Conservation (phyloP, 768 basidiomycete species). For the Gloeopeniophorella convolvens region DNA sequence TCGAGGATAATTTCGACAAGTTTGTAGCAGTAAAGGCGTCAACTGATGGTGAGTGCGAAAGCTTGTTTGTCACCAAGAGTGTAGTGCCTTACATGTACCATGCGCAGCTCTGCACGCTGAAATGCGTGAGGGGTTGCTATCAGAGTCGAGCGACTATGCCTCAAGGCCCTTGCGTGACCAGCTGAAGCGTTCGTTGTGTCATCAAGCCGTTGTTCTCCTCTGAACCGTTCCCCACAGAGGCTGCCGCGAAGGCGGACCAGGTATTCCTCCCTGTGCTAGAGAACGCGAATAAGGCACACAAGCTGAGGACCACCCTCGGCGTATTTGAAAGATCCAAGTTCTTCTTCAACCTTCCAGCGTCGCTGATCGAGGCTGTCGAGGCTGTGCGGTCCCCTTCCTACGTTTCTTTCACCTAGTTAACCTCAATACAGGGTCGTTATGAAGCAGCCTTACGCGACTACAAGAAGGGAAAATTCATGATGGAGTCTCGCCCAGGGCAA, state of each 20-base stretch:
- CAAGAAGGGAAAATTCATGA: constrained; percentile 90
- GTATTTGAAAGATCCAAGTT: constrained; percentile 97
- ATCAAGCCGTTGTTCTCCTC: neutral
- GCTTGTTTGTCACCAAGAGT: neutral
- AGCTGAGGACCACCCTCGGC: constrained; percentile 84
- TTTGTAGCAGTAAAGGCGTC: constrained; percentile 97
- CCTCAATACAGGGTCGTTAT: constrained; percentile 72
- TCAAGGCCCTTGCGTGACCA: constrained; percentile 77
- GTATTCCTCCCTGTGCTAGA: constrained; percentile 95
- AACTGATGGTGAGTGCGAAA: constrained; percentile 66
- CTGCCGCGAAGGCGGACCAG: constrained; percentile 89
- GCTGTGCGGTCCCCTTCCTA: constrained; percentile 47
- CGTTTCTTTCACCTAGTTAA: neutral
- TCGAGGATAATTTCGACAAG: constrained; percentile 96
- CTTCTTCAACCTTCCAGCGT: constrained; percentile 96
- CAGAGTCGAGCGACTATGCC: constrained; percentile 71
- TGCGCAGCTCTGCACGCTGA: constrained; percentile 74
- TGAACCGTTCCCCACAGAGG: constrained; percentile 42
- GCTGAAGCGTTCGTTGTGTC: constrained; percentile 68
- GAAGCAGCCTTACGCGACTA: constrained; percentile 93
- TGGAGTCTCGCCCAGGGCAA: constrained; percentile 86
- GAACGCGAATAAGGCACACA: constrained; percentile 90
- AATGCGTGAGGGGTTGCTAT: constrained; percentile 86
- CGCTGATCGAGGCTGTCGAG: constrained; percentile 83
- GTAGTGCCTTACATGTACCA: neutral